These are phyloP conservation scores for Aspergillus intermedius DNA, from an alignment of 2,329 filamentous ascomycete species.

Conservation along the genomic window DNA sequence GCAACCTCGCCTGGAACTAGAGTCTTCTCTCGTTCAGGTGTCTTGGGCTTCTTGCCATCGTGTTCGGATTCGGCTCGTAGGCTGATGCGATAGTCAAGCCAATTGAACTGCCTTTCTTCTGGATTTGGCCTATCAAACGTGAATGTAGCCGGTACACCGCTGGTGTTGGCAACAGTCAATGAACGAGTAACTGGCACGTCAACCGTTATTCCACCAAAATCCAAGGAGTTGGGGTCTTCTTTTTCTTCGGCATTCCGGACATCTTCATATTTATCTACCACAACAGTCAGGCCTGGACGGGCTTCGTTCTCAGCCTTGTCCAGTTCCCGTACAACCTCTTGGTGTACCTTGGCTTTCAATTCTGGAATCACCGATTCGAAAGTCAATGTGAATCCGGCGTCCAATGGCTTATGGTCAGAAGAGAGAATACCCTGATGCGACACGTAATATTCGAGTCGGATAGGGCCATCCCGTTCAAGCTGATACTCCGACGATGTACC, in stretches of 20 bases:
- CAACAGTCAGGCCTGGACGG: slow-evolving; percentile 71
- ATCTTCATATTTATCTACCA: slow-evolving; percentile 57
- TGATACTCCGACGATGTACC: slow-evolving; percentile 17
- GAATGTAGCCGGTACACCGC: slow-evolving; percentile 71
- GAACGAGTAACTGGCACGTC: slow-evolving; percentile 58
- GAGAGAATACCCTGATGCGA: slow-evolving; percentile 86
- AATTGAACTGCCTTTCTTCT: slow-evolving; percentile 49
- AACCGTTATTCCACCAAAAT: slow-evolving; percentile 72
- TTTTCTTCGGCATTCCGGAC: slow-evolving; percentile 29
- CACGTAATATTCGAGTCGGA: slow-evolving; percentile 63
- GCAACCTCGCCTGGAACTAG: slow-evolving; percentile 81
- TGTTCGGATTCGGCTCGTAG: slow-evolving; percentile 39
- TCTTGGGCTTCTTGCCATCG: slow-evolving; percentile 19
- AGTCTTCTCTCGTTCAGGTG: slow-evolving; percentile 48
- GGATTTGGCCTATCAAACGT: slow-evolving; percentile 65
- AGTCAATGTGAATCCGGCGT: slow-evolving; percentile 72
- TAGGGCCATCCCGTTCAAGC: slow-evolving; percentile 41
- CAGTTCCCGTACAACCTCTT: slow-evolving; percentile 79
- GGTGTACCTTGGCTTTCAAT: slow-evolving; percentile 73
- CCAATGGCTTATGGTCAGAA: slow-evolving; percentile 91
- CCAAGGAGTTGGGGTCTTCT: slow-evolving; percentile 52
- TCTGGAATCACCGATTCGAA: slow-evolving; percentile 84
- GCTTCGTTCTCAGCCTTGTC: slow-evolving; percentile 90
- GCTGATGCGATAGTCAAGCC: slow-evolving; percentile 65
- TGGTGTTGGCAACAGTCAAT: slow-evolving; percentile 87